Conservation (phyloP, 2,329 filamentous ascomycete species). For the Aulographum hederae region DNA sequence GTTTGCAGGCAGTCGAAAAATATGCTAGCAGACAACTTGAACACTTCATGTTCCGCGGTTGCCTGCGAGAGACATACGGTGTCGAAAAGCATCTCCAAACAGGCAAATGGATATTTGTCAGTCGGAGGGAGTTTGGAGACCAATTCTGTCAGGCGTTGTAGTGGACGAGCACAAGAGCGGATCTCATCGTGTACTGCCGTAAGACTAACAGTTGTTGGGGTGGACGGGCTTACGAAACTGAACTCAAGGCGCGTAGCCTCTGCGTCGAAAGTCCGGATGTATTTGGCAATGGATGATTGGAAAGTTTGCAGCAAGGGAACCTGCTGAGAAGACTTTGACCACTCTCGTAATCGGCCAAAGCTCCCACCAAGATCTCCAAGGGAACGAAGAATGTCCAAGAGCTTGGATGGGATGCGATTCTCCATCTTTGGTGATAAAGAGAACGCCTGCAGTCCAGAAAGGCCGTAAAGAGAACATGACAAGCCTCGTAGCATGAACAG, state of each 20-base stretch:
- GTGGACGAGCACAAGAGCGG: not conserved
- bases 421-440: no score
- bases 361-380: no score
- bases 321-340: no score
- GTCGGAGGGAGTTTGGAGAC: slow-evolving; percentile 32
- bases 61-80: slow-evolving; percentile 52
- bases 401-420: no score
- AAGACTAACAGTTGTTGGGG: no score
- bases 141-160: slow-evolving; percentile 27
- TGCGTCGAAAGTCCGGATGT: slow-evolving; percentile 3
- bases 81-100: slow-evolving; percentile 58
- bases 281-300: not conserved
- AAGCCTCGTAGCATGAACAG: slow-evolving; percentile 68
- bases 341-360: no score
- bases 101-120: not conserved
- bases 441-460: no score
- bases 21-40: slow-evolving; percentile 44
- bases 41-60: slow-evolving; percentile 42
- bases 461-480: not conserved
- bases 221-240: no score
- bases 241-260: no score
- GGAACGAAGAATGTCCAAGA: no score
- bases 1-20: slow-evolving; percentile 71
- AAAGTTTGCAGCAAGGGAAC: not conserved
- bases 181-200: slow-evolving; percentile 8